phyloP scores from a whole-genome alignment of 257 asterid genomes.

The Fraxinus excelsior region DNA sequence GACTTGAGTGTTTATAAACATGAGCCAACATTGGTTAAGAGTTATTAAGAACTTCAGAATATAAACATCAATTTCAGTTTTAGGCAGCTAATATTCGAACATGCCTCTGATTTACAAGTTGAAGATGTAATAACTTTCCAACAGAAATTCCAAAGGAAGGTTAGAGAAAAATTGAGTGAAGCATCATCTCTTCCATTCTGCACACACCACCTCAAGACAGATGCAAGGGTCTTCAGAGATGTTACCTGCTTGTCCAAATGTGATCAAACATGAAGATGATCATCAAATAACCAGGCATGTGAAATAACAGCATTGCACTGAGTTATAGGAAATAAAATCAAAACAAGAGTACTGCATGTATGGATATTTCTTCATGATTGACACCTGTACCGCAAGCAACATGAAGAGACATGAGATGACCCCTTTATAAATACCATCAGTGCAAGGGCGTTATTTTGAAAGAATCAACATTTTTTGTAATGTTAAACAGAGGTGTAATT shows the following conservation, averaged over 20 bases:
- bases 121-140: conserved; percentile 63
- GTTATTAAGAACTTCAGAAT: conserved; percentile 11
- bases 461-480: neutral
- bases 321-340: conserved; percentile 1
- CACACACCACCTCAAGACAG: conserved; percentile 62
- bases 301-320: neutral
- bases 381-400: neutral
- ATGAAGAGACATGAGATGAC: neutral
- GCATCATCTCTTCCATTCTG: conserved; percentile 45
- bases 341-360: conserved; percentile 5
- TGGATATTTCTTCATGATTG: neutral
- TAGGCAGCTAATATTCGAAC: conserved; percentile 22
- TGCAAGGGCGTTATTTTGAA: neutral
- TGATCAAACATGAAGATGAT: conserved; percentile 12
- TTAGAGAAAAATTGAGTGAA: conserved; percentile 45
- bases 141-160: conserved; percentile 77
- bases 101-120: conserved; percentile 69
- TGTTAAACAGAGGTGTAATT: neutral
- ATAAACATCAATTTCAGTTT: conserved; percentile 20
- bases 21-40: conserved; percentile 1
- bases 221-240: conserved; percentile 65
- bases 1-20: too few relatives aligned
- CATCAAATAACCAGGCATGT: conserved; percentile 10
- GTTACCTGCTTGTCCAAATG: conserved; percentile 49
- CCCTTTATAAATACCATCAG: neutral